phyloP scores from a whole-genome alignment of 352 stramenopile species.

The Pythium pyrilobum region DNA sequence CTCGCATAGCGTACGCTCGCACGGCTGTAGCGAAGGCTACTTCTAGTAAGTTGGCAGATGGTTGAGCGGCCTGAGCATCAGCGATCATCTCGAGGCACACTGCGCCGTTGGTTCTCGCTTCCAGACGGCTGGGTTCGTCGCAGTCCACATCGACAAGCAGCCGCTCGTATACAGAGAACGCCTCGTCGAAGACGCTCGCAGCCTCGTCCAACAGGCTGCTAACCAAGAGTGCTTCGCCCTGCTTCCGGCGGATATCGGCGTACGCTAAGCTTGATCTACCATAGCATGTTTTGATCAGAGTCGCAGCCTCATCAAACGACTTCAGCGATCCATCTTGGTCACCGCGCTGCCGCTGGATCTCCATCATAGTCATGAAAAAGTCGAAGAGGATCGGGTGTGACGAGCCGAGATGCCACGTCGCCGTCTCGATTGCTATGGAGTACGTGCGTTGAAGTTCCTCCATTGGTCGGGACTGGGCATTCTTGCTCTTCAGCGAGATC shows the following conservation, averaged over 20 bases:
- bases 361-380: constrained; percentile 41
- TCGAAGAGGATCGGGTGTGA: constrained; percentile 35
- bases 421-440: constrained; percentile 22
- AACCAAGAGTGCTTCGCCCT: constrained; percentile 32
- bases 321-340: constrained; percentile 21
- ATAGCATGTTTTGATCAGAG: constrained; percentile 25
- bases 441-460: constrained; percentile 24
- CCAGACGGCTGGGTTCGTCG: not conserved
- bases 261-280: constrained; percentile 44
- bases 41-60: constrained; percentile 22
- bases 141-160: constrained; percentile 19
- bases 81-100: constrained; percentile 41
- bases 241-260: constrained; percentile 35
- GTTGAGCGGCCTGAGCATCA: constrained; percentile 8
- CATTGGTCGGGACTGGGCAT: not conserved
- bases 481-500: constrained; percentile 31
- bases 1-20: constrained; percentile 29
- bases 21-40: constrained; percentile 38
- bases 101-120: constrained; percentile 20
- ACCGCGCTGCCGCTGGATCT: constrained; percentile 23
- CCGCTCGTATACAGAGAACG: constrained; percentile 44
- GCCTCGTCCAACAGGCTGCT: constrained; percentile 24
- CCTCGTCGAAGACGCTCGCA: constrained; percentile 47
- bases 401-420: constrained; percentile 37
- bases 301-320: not conserved